Base-by-base conservation (phyloP, 2,329 filamentous ascomycete species). In the Coniochaeta sp. region DNA sequence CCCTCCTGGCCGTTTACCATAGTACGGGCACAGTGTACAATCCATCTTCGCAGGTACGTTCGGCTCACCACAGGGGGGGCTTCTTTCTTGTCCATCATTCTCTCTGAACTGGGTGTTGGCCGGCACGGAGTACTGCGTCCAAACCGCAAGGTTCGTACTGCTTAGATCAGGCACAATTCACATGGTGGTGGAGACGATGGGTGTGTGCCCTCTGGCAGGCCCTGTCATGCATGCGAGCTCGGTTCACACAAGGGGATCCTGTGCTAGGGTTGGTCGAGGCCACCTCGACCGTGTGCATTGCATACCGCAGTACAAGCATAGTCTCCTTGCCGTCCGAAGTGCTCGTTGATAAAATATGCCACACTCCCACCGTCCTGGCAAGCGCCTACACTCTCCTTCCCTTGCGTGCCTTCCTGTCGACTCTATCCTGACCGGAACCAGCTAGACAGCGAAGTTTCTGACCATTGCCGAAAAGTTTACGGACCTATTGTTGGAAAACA, bases 161-260 rank as follows among this genome's bases (percentile, higher is more conserved):
- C 31, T 36, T 57, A n/a, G 24, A 22, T 38, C 28, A 34, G 54
- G 54, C 54, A 57, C 54, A 57, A 16, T 17, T 24, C 54, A 57
- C 54, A 57, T 38, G 54, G 54, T 57, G 1, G 31, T 57, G 54
- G 54, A 12, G 31, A 38, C 54, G 28, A 12, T 12, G 52, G 54
- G 54, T 36, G 54, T 57, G 54, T 38, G 34, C 54, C n/a, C 28
- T 57, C 34, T 34, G 28, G 31, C 54, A 26, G 54, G 54, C 31
- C 31, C 54, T 57, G 54, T 57, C 54, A 57, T 57, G 54, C 54
- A 57, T 19, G 54, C n/a, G 31, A 57, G 31, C 54, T 34, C 28
- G 31, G 31, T 57, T 38, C 54, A 57, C 54, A 34, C n/a, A 38
- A 38, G 54, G 54, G 54, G 54, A 57, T 38, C 54, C 54, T 57